Evolutionary conservation across 805 yeast species (phyloP).

Genomic region (Pichia deserticola): DNA sequence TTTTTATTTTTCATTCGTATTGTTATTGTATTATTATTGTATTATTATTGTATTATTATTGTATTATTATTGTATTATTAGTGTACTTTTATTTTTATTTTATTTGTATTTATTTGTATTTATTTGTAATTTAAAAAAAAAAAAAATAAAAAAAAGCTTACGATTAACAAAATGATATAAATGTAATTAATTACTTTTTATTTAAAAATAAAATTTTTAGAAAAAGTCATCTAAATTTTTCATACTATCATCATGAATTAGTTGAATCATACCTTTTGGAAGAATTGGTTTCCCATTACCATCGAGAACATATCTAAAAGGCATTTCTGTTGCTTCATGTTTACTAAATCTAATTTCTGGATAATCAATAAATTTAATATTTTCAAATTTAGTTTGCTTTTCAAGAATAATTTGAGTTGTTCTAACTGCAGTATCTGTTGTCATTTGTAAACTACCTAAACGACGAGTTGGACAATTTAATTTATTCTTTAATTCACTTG

Average conservation of each 20-base stretch:
- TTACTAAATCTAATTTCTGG: constrained; percentile 87
- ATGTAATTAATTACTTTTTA: no score
- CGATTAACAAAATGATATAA: no score
- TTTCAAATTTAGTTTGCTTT: constrained; percentile 46
- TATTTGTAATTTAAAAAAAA: no score
- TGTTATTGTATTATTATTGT: no score
- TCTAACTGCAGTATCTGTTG: constrained; percentile 95
- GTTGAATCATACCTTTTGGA: constrained; percentile 85
- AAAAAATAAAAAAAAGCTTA: no score
- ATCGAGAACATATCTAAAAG: constrained; percentile 81
- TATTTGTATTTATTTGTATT: no score
- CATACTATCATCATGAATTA: constrained; percentile 80
- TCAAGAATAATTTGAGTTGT: constrained; percentile 79
- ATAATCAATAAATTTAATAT: constrained; percentile 80
- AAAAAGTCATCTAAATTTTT: constrained; percentile 70
- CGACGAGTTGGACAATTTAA: constrained; percentile 85
- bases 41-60: no score
- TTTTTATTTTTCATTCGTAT: no score
- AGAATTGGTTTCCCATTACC: constrained; percentile 62
- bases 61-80: no score
- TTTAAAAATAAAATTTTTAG: constrained; percentile 7
- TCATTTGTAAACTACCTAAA: constrained; percentile 86
- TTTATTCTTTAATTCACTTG: constrained; percentile 74
- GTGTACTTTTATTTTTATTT: no score
- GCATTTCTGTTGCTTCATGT: constrained; percentile 95